Evolutionary conservation across 108 stramenopile species (phyloP).

Genomic region (Cyclotella cryptica): DNA sequence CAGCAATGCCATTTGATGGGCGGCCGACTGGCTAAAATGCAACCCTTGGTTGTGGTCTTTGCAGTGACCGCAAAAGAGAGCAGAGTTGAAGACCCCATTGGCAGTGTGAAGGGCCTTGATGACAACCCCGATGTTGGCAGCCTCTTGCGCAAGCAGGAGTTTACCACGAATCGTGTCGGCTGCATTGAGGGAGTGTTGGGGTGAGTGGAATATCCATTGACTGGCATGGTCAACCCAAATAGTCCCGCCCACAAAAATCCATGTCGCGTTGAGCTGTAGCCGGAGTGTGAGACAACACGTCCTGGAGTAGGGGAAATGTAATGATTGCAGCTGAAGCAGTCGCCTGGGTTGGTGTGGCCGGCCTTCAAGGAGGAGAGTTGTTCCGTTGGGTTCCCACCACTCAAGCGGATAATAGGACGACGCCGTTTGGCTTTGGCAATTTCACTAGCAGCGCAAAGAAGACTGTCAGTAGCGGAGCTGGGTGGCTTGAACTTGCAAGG

Average conservation of each 20-base stretch:
- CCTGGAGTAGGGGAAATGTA: conserved; percentile 48
- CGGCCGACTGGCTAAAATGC: conserved; percentile 38
- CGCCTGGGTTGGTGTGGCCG: conserved; percentile 15
- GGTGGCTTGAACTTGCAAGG: too few relatives aligned
- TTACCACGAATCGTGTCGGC: conserved; percentile 46
- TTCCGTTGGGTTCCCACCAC: too few relatives aligned
- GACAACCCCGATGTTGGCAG: not conserved
- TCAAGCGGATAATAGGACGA: not conserved
- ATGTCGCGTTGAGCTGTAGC: too few relatives aligned
- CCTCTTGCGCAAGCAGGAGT: conserved; percentile 3
- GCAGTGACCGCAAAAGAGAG: not conserved
- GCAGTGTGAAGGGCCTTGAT: conserved; percentile 16
- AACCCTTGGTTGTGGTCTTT: not conserved
- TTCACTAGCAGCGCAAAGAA: too few relatives aligned
- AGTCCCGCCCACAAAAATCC: too few relatives aligned
- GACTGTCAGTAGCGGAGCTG: too few relatives aligned
- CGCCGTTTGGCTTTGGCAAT: not conserved
- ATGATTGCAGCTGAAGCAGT: conserved; percentile 45
- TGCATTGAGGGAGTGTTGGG: conserved; percentile 2
- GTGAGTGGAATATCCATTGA: not conserved
- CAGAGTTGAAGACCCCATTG: conserved; percentile 17
- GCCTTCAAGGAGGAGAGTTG: not conserved
- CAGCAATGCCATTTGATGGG: conserved; percentile 54
- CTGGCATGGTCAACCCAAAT: not conserved
- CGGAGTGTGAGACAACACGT: not conserved